A percentile compares a stretch with the other conserved stretches of the same genome.
Conservation (phyloP, 768 basidiomycete species). For the Obba rivulosa region DNA sequence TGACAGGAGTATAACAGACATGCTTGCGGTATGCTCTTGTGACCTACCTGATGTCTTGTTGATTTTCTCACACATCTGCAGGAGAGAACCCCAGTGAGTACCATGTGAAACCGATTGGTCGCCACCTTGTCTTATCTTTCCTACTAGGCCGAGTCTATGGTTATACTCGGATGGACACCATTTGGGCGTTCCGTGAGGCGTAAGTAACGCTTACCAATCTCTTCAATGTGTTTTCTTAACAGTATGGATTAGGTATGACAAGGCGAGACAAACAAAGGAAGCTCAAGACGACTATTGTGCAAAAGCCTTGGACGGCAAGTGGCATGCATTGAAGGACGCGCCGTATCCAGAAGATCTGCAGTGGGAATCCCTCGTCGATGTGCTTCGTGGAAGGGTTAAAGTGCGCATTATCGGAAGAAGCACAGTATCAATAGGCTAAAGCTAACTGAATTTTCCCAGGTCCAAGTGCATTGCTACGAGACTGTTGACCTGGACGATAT, state of each 20-base stretch:
- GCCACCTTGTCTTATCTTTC: neutral
- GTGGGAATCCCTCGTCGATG: constrained; percentile 77
- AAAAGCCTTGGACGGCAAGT: constrained; percentile 40
- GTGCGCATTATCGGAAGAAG: constrained; percentile 26
- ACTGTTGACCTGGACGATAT: constrained; percentile 58
- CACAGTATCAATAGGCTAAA: neutral
- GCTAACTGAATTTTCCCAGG: constrained; percentile 22
- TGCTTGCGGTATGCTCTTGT: constrained; percentile 45
- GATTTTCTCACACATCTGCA: constrained; percentile 16
- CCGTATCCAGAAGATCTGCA: constrained; percentile 64
- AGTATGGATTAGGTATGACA: constrained; percentile 37
- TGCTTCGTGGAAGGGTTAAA: constrained; percentile 73
- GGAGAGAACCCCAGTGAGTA: constrained; percentile 50
- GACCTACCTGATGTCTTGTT: neutral
- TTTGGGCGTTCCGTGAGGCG: constrained; percentile 65
- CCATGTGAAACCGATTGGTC: neutral
- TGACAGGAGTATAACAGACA: constrained; percentile 30
- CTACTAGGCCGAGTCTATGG: constrained; percentile 24
- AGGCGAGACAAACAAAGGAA: constrained; percentile 60
- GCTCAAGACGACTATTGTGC: constrained; percentile 66
- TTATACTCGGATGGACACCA: constrained; percentile 55
- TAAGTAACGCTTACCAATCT: neutral
- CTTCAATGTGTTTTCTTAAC: neutral
- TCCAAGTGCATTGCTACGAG: constrained; percentile 57
- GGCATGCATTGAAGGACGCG: constrained; percentile 37